These are phyloP conservation scores for Tarenaya hassleriana DNA, from an alignment of 345 rosid species.

Conservation along the genomic window DNA sequence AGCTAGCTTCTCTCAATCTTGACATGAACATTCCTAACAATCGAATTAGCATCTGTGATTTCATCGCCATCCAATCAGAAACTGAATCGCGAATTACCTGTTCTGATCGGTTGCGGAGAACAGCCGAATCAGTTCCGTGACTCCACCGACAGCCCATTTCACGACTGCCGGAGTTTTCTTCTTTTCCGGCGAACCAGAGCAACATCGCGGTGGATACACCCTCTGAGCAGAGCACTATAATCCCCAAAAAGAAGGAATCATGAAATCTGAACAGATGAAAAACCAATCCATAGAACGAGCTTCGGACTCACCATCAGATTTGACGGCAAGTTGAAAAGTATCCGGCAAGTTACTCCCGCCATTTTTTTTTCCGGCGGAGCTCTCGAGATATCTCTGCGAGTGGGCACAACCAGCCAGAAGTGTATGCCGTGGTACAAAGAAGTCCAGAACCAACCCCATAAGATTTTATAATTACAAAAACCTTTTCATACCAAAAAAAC, in stretches of 20 bases:
- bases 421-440: too few species aligned
- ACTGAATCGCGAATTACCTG: constrained; percentile 11
- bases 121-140: constrained; percentile 60
- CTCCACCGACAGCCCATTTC: constrained; percentile 64
- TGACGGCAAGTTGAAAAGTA: constrained; percentile 7
- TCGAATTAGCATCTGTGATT: too few species aligned
- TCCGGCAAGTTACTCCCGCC: constrained; percentile 27
- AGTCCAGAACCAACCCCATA: too few species aligned
- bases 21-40: constrained; percentile 1
- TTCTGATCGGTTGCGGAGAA: constrained; percentile 34
- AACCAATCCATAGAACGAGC: neutral
- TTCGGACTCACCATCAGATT: constrained; percentile 11
- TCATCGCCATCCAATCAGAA: too few species aligned
- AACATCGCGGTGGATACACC: constrained; percentile 33
- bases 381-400: too few species aligned
- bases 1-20: constrained; percentile 21
- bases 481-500: too few species aligned
- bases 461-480: too few species aligned
- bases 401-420: neutral
- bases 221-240: constrained; percentile 29
- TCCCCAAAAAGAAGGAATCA: neutral
- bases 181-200: constrained; percentile 39
- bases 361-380: constrained; percentile 14
- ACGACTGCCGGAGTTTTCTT: constrained; percentile 40
- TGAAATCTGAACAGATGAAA: constrained; percentile 3